Evolutionary conservation across 139 green algal genomes (phyloP).

Genomic region (Mesotaenium endlicherianum): DNA sequence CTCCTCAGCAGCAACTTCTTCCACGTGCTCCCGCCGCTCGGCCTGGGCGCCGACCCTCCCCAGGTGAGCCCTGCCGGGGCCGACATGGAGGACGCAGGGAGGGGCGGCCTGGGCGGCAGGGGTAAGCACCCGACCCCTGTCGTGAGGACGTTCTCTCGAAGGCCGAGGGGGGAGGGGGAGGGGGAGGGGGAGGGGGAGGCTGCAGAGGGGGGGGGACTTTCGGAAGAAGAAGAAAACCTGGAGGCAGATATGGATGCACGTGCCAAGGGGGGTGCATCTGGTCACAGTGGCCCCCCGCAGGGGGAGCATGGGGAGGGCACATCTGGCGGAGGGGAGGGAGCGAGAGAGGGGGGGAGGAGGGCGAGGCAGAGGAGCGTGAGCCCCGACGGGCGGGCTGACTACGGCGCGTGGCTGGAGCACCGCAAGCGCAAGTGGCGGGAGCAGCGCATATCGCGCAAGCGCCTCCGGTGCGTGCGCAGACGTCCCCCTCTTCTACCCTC

Average conservation of each 20-base stretch:
- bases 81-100: constrained; percentile 51
- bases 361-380: constrained; percentile 20
- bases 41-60: neutral
- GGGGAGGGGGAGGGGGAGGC: neutral
- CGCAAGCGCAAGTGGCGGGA: constrained; percentile 83
- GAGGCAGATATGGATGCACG: too few species aligned
- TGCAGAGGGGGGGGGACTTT: neutral
- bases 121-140: too few species aligned
- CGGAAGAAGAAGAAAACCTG: neutral
- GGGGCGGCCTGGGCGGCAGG: neutral
- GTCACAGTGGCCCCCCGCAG: too few species aligned
- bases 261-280: too few species aligned
- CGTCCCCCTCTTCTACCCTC: too few species aligned
- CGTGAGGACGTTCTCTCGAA: too few species aligned
- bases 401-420: constrained; percentile 70
- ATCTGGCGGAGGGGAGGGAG: too few species aligned
- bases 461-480: too few species aligned
- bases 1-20: constrained; percentile 8
- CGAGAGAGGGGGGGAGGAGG: neutral
- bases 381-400: constrained; percentile 59
- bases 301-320: too few species aligned
- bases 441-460: too few species aligned
- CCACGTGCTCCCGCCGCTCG: neutral
- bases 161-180: neutral
- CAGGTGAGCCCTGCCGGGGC: neutral